Conservation (phyloP, 768 basidiomycete species). For the Hypholoma fasciculare region DNA sequence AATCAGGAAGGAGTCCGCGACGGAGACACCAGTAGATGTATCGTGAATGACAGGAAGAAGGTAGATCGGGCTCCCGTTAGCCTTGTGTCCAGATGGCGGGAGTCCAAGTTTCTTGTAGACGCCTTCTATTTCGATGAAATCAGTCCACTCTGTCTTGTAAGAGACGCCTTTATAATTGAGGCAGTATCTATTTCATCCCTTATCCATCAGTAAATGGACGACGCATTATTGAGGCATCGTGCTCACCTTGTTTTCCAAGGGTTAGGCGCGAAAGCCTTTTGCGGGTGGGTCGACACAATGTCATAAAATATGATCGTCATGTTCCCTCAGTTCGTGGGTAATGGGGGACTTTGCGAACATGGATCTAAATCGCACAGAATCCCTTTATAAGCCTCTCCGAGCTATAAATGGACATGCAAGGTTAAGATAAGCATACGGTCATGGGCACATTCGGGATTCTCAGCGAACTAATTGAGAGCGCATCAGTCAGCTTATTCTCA, state of each 20-base stretch:
- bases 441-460: too few relatives aligned
- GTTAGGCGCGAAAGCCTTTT: not conserved
- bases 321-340: not conserved
- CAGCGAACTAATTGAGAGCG: too few relatives aligned
- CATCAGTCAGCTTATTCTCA: too few relatives aligned
- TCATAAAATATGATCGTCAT: not conserved
- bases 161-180: slow-evolving; percentile 1
- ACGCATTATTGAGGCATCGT: not conserved
- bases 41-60: not conserved
- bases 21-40: not conserved
- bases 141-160: slow-evolving; percentile 1
- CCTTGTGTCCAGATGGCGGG: not conserved
- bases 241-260: not conserved
- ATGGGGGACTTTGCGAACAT: not conserved
- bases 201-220: not conserved
- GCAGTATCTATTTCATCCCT: not conserved
- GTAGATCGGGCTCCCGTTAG: not conserved
- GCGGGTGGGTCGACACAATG: not conserved
- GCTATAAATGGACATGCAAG: too few relatives aligned
- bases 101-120: not conserved
- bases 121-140: not conserved
- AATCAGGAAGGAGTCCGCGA: not conserved
- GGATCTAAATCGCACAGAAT: not conserved
- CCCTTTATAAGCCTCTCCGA: too few relatives aligned
- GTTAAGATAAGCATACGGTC: too few relatives aligned